Conservation (phyloP, 768 basidiomycete species). For the Gautieria morchelliformis region DNA sequence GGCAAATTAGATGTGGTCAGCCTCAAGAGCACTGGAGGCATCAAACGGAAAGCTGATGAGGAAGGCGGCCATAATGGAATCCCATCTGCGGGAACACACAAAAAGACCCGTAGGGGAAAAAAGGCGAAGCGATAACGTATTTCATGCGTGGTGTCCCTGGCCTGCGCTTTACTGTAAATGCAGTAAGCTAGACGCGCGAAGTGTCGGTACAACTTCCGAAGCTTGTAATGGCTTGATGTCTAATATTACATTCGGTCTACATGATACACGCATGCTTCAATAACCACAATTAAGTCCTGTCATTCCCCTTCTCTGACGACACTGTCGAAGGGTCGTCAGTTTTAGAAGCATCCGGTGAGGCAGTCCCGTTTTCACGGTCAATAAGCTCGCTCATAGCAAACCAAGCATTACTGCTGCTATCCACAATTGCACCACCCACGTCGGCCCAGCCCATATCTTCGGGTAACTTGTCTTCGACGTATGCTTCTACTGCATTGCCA, state of each 20-base stretch:
- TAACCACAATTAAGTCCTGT: background rate
- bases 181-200: background rate
- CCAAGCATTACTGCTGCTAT: background rate
- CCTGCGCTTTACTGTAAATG: too few species aligned
- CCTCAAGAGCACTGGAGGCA: conserved; percentile 43
- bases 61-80: conserved; percentile 23
- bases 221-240: background rate
- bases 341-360: background rate
- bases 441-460: background rate
- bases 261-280: background rate
- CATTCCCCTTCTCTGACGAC: background rate
- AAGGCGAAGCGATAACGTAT: conserved; percentile 26
- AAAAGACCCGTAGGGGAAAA: conserved; percentile 37
- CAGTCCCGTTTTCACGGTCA: background rate
- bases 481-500: background rate
- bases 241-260: background rate
- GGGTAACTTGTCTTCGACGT: background rate
- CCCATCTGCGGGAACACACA: conserved; percentile 30
- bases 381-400: background rate
- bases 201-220: background rate
- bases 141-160: background rate
- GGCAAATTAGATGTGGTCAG: conserved; percentile 67
- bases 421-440: conserved; percentile 1
- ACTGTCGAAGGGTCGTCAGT: background rate
- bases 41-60: conserved; percentile 52